Percentiles rank a stretch among this genome's conserved stretches.
Conservation (phyloP, 441 rosid genomes). For the Gossypium davidsonii region DNA sequence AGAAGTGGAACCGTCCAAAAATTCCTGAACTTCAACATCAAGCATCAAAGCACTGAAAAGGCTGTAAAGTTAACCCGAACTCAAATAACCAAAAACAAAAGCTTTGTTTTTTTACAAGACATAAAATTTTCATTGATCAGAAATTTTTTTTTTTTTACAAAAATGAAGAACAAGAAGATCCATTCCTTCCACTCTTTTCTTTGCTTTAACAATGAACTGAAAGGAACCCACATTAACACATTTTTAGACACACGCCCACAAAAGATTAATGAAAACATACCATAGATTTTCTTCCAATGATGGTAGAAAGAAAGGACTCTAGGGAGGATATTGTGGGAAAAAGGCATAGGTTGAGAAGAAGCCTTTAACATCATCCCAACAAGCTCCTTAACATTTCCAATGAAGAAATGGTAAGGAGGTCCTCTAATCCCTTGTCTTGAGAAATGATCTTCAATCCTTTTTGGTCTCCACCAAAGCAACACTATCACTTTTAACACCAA, state of each 20-base stretch:
- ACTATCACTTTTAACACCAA: constrained; percentile 28
- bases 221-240: neutral
- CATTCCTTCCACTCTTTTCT: neutral
- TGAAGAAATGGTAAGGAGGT: constrained; percentile 88
- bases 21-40: constrained; percentile 40
- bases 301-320: constrained; percentile 90
- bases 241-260: neutral
- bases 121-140: neutral
- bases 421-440: constrained; percentile 91
- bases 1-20: constrained; percentile 34
- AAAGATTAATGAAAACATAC: constrained; percentile 26
- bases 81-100: too few relatives aligned
- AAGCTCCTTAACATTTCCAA: constrained; percentile 85
- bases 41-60: constrained; percentile 29
- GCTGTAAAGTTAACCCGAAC: constrained; percentile 23
- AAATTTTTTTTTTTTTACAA: neutral
- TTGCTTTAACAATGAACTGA: neutral
- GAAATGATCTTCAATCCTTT: constrained; percentile 84
- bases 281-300: constrained; percentile 93
- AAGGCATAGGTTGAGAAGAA: constrained; percentile 86
- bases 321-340: constrained; percentile 88
- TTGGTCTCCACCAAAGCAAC: constrained; percentile 83
- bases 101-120: neutral
- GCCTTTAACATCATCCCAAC: constrained; percentile 91
- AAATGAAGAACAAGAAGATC: neutral